Conservation (phyloP, 1,139 yeast species). For the Debaryomyces fabryi region DNA sequence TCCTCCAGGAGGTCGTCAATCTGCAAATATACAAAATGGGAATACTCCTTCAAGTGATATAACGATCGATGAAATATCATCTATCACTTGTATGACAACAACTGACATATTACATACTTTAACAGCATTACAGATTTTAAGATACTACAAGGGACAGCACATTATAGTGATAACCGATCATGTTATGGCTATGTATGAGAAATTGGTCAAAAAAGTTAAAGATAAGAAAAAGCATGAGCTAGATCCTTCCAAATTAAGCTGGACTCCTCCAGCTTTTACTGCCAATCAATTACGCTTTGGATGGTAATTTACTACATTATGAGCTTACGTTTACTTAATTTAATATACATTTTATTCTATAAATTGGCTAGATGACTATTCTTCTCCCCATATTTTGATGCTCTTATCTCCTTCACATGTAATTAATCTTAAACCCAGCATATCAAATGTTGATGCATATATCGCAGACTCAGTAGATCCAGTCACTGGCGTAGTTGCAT, state of each 20-base stretch:
- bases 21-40: slow-evolving; percentile 11
- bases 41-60: slow-evolving; percentile 53
- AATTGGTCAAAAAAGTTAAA: slow-evolving; percentile 55
- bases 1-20: slow-evolving; percentile 18
- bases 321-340: slow-evolving; percentile 10
- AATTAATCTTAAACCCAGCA: slow-evolving; percentile 75
- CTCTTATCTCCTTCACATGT: slow-evolving; percentile 93
- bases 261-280: slow-evolving; percentile 97
- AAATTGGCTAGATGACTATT: slow-evolving; percentile 7
- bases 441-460: slow-evolving; percentile 73
- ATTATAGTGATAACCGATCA: slow-evolving; percentile 89
- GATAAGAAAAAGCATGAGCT: slow-evolving; percentile 76
- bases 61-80: slow-evolving; percentile 90
- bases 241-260: slow-evolving; percentile 68
- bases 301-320: slow-evolving; percentile 53
- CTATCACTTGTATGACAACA: slow-evolving; percentile 91
- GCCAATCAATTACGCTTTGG: slow-evolving; percentile 96
- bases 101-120: slow-evolving; percentile 93
- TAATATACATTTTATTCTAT: not conserved
- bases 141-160: slow-evolving; percentile 95
- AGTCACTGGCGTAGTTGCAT: slow-evolving; percentile 58
- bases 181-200: slow-evolving; percentile 74
- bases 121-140: slow-evolving; percentile 84
- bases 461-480: slow-evolving; percentile 74
- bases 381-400: slow-evolving; percentile 80